These are phyloP conservation scores for Polytrichum formosum DNA, from an alignment of 225 moss, liverwort and hornwort genomes.

Conservation along the genomic window DNA sequence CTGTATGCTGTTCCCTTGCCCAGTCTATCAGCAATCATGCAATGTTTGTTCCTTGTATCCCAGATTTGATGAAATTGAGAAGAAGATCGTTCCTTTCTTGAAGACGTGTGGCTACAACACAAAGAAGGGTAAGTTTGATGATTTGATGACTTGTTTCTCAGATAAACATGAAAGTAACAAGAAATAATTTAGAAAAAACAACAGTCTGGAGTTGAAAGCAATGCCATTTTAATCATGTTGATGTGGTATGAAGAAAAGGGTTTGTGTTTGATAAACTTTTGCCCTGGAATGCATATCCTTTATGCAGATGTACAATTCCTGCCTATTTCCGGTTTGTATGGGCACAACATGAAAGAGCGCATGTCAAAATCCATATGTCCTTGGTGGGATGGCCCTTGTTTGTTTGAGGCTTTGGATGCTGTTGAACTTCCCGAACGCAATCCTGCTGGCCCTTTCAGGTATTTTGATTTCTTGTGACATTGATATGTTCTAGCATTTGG, in stretches of 20 bases:
- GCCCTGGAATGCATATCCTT: neutral
- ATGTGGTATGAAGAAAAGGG: neutral
- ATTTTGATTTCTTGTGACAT: neutral
- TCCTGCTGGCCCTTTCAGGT: slow-evolving; percentile 83
- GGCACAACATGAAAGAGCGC: slow-evolving; percentile 75
- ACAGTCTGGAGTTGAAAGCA: neutral
- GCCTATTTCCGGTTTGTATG: slow-evolving; percentile 87
- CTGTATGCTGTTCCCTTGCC: too few relatives aligned
- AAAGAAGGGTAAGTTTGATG: slow-evolving; percentile 58
- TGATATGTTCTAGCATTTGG: too few relatives aligned
- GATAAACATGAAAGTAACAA: neutral
- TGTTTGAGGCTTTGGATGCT: slow-evolving; percentile 90
- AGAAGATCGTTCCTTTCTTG: slow-evolving; percentile 86
- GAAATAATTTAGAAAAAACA: neutral
- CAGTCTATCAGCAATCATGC: too few relatives aligned
- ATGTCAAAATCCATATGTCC: slow-evolving; percentile 56
- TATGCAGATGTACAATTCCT: slow-evolving; percentile 81
- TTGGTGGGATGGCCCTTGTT: slow-evolving; percentile 93
- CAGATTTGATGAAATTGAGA: slow-evolving; percentile 95
- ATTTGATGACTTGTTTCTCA: neutral
- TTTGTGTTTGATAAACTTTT: neutral
- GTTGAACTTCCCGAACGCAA: slow-evolving; percentile 76
- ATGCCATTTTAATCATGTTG: neutral
- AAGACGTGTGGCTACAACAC: slow-evolving; percentile 85
- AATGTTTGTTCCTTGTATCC: neutral